phyloP scores from a whole-genome alignment of 768 basidiomycete genomes.

The Lentinula sp. region DNA sequence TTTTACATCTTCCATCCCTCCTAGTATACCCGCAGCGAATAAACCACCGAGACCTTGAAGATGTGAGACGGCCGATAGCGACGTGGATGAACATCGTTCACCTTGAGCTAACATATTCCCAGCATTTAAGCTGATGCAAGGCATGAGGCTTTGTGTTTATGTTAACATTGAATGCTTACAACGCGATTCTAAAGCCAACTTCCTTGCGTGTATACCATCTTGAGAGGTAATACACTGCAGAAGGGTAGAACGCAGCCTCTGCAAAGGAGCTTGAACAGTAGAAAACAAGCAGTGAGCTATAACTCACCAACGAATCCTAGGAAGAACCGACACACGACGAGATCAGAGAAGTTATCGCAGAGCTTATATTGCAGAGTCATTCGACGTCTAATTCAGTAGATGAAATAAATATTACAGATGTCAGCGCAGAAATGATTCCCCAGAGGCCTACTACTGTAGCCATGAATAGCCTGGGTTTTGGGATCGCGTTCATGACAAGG shows the following conservation, averaged over 20 bases:
- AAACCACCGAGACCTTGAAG: slow-evolving; percentile 17
- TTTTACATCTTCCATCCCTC: slow-evolving; percentile 31
- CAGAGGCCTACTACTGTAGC: slow-evolving; percentile 23
- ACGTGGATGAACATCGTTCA: neutral
- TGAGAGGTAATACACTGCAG: slow-evolving; percentile 24
- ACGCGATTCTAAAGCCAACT: slow-evolving; percentile 28
- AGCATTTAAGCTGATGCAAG: slow-evolving; percentile 5
- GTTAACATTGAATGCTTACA: slow-evolving; percentile 27
- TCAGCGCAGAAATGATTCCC: slow-evolving; percentile 30
- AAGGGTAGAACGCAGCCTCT: slow-evolving; percentile 21
- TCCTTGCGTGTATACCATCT: slow-evolving; percentile 35
- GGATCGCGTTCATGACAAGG: slow-evolving; percentile 24
- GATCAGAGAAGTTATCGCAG: slow-evolving; percentile 19
- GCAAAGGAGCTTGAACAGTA: neutral
- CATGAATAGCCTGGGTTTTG: slow-evolving; percentile 21
- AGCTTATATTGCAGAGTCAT: slow-evolving; percentile 5
- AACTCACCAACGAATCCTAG: slow-evolving; percentile 28
- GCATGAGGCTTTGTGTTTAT: slow-evolving; percentile 18
- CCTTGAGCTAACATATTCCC: slow-evolving; percentile 26
- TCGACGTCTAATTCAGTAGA: neutral
- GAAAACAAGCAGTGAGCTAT: neutral
- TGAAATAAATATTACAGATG: slow-evolving; percentile 17
- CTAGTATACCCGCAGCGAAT: slow-evolving; percentile 37
- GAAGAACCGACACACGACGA: slow-evolving; percentile 27
- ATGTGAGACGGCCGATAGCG: neutral